These are phyloP conservation scores for Cicer pinnatifidum DNA, from an alignment of 306 rosid species.

Conservation along the genomic window DNA sequence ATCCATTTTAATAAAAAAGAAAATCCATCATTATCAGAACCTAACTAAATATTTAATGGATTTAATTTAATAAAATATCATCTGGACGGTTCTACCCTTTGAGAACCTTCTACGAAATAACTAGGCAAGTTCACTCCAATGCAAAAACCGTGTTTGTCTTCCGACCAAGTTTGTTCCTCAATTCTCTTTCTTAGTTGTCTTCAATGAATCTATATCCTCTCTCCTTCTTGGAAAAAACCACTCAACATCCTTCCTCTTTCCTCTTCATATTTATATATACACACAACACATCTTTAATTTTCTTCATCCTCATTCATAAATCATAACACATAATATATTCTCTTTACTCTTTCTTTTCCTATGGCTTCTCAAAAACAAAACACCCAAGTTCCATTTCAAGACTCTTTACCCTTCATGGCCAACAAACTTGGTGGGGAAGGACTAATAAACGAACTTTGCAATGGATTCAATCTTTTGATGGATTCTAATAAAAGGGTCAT, in stretches of 20 bases:
- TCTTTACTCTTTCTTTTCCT: slow-evolving; percentile 1
- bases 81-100: slow-evolving; percentile 43
- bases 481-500: slow-evolving; percentile 67
- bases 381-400: slow-evolving; percentile 60
- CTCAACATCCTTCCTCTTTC: slow-evolving; percentile 31
- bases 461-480: slow-evolving; percentile 65
- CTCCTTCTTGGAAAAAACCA: slow-evolving; percentile 68
- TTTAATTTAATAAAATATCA: no score
- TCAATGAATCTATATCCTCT: slow-evolving; percentile 51
- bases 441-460: slow-evolving; percentile 73
- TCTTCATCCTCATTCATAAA: slow-evolving; percentile 16
- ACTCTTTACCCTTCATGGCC: slow-evolving; percentile 75
- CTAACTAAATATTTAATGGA: neutral
- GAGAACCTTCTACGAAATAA: slow-evolving; percentile 50
- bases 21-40: neutral
- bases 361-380: slow-evolving; percentile 60
- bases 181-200: slow-evolving; percentile 62
- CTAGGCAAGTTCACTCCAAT: slow-evolving; percentile 24
- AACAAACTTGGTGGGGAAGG: slow-evolving; percentile 84
- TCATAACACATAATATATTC: neutral
- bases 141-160: slow-evolving; percentile 26
- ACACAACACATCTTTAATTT: slow-evolving; percentile 8
- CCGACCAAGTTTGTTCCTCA: slow-evolving; percentile 32
- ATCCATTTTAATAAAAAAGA: no score
- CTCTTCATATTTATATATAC: slow-evolving; percentile 31